Base-by-base conservation (phyloP, 2,329 filamentous ascomycete genomes). In the Cylindrodendrum hubeiense region DNA sequence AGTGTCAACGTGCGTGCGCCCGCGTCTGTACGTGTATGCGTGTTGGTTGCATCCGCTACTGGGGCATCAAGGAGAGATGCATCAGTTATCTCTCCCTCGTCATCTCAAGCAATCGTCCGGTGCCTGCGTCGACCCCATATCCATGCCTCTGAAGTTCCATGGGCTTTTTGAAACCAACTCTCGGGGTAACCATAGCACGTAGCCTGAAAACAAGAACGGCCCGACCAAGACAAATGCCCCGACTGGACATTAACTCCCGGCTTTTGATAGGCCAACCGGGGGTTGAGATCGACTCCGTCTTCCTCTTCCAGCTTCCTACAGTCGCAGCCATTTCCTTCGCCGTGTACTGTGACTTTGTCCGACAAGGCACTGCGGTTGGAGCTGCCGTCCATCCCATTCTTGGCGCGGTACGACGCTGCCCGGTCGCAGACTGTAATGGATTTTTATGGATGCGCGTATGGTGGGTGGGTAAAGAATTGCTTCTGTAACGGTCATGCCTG, bases 61-160 rank as follows among this genome's bases (percentile, higher is more conserved):
- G 49, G 50, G 22, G 17, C 21, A 46, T n/a, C 28, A 53, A 13
- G 57, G 22, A 17, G 13, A 37, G 21, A 10, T n/a, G 30, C 49
- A 52, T 28, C 10, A 47, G 39, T 19, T 52, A 26, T 26, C 22
- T 24, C 30, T 47, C 28, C 21, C 37, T 52, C 28, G 28, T 39
- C 24, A 33, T 26, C 26, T 53, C 34, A n/a, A 60, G 28, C 52
- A 17, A 34, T 51, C 37, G 30, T 30, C 49, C 37, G 8, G 46
- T 57, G 59, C 58, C 52, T 58, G 63, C 58, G 43, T 65, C 47
- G 33, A 41, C 59, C 52, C n/a, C 24, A 37, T 33, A 50, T 64
- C 49, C 61, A 64, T 54, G 41, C 50, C 8, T 13, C 5, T n/a
- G n/a, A n/a, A 7, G 44, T 52, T 26, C 57, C 21, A 22, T 37